A percentile compares a stretch with the other conserved stretches of the same genome.
These are phyloP conservation scores for Tricladium varicosporioides DNA, from an alignment of 2,329 filamentous ascomycete genomes.

Conservation along the genomic window DNA sequence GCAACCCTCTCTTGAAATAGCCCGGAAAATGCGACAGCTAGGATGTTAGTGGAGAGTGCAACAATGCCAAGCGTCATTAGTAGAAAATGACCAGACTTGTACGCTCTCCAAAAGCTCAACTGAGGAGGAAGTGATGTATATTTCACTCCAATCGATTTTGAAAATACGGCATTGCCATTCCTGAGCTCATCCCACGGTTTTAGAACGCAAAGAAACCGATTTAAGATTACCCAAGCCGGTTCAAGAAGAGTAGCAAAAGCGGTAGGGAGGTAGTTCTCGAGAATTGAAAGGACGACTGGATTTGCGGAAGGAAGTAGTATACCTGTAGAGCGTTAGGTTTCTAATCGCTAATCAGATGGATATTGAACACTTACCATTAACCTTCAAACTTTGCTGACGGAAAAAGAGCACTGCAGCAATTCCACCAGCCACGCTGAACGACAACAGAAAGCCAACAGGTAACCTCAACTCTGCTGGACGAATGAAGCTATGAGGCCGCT, in stretches of 20 bases:
- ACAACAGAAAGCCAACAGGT: conserved; percentile 14
- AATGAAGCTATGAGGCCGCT: neutral
- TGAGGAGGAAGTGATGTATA: conserved; percentile 58
- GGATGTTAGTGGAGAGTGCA: conserved; percentile 49
- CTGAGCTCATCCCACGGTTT: conserved; percentile 53
- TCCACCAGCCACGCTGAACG: conserved; percentile 1
- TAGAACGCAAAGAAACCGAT: conserved; percentile 50
- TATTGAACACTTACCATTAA: conserved; percentile 17
- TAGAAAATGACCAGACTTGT: conserved; percentile 43
- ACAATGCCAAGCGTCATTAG: conserved; percentile 47
- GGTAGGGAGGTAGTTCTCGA: conserved; percentile 52
- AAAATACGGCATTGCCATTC: conserved; percentile 37
- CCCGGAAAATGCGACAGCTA: conserved; percentile 50
- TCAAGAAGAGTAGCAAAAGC: conserved; percentile 54
- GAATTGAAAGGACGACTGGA: conserved; percentile 34
- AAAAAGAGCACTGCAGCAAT: conserved; percentile 15
- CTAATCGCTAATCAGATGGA: neutral
- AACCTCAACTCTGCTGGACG: conserved; percentile 20
- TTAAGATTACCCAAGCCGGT: conserved; percentile 54
- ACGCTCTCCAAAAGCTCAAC: conserved; percentile 45
- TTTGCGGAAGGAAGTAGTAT: conserved; percentile 20
- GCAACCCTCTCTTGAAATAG: conserved; percentile 44
- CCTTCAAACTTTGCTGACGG: conserved; percentile 5
- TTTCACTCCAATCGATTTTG: conserved; percentile 40
- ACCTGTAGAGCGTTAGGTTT: conserved; percentile 4